These are phyloP conservation scores for Xylariaceae sp. DNA, from an alignment of 2,329 filamentous ascomycete genomes.

Conservation along the genomic window DNA sequence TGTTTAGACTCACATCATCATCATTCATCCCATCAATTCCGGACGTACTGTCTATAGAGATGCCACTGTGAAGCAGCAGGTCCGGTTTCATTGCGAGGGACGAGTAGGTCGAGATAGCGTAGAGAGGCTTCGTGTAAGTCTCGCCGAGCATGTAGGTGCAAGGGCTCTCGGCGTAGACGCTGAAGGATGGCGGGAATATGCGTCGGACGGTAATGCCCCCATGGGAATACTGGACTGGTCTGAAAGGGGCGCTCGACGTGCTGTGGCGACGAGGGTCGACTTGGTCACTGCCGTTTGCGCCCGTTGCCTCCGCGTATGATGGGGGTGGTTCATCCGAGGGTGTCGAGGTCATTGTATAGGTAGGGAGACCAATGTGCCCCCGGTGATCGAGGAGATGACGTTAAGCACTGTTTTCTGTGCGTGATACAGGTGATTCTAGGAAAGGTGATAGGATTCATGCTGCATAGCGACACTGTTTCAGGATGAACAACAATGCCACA, in stretches of 20 bases:
- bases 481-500: neutral
- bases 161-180: neutral
- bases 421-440: slow-evolving; percentile 4
- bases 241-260: neutral
- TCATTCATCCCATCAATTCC: neutral
- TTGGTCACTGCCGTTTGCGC: neutral
- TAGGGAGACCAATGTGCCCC: neutral
- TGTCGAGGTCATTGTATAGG: too few relatives aligned
- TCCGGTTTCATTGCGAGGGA: neutral
- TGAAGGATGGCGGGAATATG: slow-evolving; percentile 12
- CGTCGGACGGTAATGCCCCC: neutral
- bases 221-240: neutral
- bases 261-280: neutral
- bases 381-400: too few relatives aligned
- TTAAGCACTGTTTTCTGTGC: neutral
- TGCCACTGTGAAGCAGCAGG: slow-evolving; percentile 1
- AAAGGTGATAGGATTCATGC: slow-evolving; percentile 3
- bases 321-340: slow-evolving; percentile 7
- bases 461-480: neutral
- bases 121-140: neutral
- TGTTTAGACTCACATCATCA: neutral
- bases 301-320: slow-evolving; percentile 15
- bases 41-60: slow-evolving; percentile 3
- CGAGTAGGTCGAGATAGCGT: slow-evolving; percentile 8
- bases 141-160: slow-evolving; percentile 7